Evolutionary conservation across 495 filamentous ascomycete species (phyloP), one percentile per base, ranked within the genome.

Genomic region (Penicillium antarcticum): DNA sequence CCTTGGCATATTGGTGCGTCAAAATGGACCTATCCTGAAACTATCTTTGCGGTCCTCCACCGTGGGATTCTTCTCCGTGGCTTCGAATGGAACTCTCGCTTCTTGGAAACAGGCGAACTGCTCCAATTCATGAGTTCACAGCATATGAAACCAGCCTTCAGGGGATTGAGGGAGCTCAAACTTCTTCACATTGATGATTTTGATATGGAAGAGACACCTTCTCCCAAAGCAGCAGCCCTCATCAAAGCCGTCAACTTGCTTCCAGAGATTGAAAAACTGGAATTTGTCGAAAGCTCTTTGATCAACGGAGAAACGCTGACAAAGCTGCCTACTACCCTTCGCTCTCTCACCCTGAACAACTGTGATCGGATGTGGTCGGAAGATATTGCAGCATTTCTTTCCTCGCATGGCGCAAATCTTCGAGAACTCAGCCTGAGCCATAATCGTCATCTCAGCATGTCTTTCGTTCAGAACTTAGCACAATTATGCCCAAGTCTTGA

Each of bases 11-110:
- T 68, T 13, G 33, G 16, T 1, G 50, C 44, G 3, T 67, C 67
- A 11, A 86, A 81, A 57, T 91, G 84, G 83, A 67, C 57, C 12
- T 90, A 89, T 58, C 80, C 85, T 26, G 62, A 76, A 4, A 51
- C 65, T 1, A 57, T 95, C 0, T 84, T 92, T 50, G 56, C 77
- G 0, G 72, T 79, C 1, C 69, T 90, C 26, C 63, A 70, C 17
- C 69, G 61, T 32, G 68, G 72, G 6, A 66, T 77, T 10, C 62
- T 62, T 32, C 79, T 95, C 24, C 74, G 70, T 26, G 82, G 77
- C 45, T 96, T 88, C 87, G 83, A 82, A 29, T 95, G 91, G 90
- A 92, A 87, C 56, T 68, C 79, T 31, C 78, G 83, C n/a, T 73
- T 87, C 39, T 75, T 79, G 52, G 74, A 79, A 8, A 68, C 73